Percentiles rank a stretch among this genome's conserved stretches.
phyloP scores from a whole-genome alignment of 495 filamentous ascomycete genomes.

The Penicillium cinerascens region DNA sequence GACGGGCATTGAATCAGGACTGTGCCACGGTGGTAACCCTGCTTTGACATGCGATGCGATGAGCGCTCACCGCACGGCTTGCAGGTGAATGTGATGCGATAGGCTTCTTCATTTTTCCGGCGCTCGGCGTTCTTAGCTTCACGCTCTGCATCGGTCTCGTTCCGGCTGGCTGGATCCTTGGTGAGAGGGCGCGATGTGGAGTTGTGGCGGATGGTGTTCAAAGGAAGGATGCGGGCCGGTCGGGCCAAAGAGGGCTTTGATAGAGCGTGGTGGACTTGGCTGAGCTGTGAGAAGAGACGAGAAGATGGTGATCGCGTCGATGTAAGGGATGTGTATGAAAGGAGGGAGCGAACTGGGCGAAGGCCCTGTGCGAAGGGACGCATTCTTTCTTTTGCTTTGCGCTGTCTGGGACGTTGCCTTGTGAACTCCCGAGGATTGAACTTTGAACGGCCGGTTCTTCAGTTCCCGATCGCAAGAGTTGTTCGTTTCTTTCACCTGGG shows the following conservation, averaged over 20 bases:
- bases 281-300: slow-evolving; percentile 14
- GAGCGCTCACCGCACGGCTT: slow-evolving; percentile 74
- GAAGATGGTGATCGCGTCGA: slow-evolving; percentile 9
- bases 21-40: slow-evolving; percentile 86
- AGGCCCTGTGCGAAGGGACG: slow-evolving; percentile 18
- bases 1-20: slow-evolving; percentile 82
- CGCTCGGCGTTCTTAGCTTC: slow-evolving; percentile 31
- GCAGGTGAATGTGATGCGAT: slow-evolving; percentile 89
- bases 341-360: slow-evolving; percentile 16
- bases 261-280: not conserved
- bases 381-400: slow-evolving; percentile 6
- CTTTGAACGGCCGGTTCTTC: not conserved
- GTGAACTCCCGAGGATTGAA: not conserved
- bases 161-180: slow-evolving; percentile 17
- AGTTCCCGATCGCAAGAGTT: not conserved
- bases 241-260: slow-evolving; percentile 1
- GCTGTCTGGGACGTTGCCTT: not conserved
- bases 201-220: slow-evolving; percentile 22
- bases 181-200: slow-evolving; percentile 33
- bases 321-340: slow-evolving; percentile 5
- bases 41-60: slow-evolving; percentile 76
- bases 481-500: not conserved
- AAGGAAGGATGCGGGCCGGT: slow-evolving; percentile 4
- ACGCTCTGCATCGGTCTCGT: slow-evolving; percentile 29
- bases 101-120: slow-evolving; percentile 59